Percentiles rank a stretch among this genome's conserved stretches.
phyloP scores from a whole-genome alignment of 345 rosid genomes.

The Boechera stricta region DNA sequence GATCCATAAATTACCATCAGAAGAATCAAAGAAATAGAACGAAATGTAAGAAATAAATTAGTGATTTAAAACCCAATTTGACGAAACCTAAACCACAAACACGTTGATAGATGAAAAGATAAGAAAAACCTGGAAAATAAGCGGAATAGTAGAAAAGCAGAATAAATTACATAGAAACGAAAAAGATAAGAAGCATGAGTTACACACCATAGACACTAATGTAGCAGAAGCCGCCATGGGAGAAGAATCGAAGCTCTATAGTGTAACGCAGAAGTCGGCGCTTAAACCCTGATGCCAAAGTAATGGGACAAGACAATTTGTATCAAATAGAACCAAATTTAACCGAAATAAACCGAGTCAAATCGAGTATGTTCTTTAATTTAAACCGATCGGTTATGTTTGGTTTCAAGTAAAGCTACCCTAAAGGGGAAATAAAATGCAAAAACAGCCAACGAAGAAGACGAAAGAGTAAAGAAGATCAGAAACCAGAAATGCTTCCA shows the following conservation, averaged over 20 bases:
- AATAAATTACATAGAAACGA: not conserved
- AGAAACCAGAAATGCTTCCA: constrained; percentile 52
- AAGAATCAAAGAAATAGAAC: not conserved
- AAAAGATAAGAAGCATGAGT: not conserved
- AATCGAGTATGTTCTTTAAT: not conserved
- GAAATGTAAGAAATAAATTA: not conserved
- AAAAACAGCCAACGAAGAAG: constrained; percentile 22
- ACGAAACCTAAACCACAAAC: constrained; percentile 33
- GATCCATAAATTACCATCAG: not conserved
- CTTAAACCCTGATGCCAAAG: constrained; percentile 5
- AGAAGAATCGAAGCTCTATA: constrained; percentile 27
- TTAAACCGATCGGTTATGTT: constrained; percentile 32
- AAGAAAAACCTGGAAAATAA: not conserved
- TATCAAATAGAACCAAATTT: not conserved
- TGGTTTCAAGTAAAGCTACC: not conserved
- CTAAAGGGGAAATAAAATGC: constrained; percentile 21
- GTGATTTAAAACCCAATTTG: constrained; percentile 6
- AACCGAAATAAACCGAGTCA: constrained; percentile 20
- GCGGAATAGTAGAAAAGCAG: not conserved
- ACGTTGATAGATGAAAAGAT: not conserved
- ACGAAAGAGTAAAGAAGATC: constrained; percentile 15
- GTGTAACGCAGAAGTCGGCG: constrained; percentile 28
- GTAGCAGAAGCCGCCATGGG: constrained; percentile 35
- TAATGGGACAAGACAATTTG: not conserved
- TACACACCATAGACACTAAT: constrained; percentile 31